Evolutionary conservation across 179 eudicot genomes (phyloP).

Genomic region (Amaranthus tricolor): DNA sequence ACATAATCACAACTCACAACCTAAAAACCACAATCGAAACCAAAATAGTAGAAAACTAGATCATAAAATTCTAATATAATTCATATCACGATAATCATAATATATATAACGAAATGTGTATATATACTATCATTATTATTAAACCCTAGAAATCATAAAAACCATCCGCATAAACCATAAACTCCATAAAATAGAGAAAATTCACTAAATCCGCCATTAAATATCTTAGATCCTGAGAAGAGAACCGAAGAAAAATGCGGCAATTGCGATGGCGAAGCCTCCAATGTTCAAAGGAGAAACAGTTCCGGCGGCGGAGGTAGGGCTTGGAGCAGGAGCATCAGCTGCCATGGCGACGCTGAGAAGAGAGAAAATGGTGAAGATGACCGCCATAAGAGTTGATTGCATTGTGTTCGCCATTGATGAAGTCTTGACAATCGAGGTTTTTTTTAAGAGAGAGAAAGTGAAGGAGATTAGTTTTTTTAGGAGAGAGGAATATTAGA

Average conservation of each 20-base stretch:
- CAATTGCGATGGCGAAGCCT: slow-evolving; percentile 21
- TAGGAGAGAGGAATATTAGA: not conserved
- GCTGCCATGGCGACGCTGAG: slow-evolving; percentile 35
- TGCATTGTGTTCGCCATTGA: slow-evolving; percentile 37
- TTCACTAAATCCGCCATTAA: not conserved
- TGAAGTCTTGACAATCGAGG: not conserved
- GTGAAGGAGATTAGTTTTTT: not conserved
- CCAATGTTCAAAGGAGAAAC: slow-evolving; percentile 36
- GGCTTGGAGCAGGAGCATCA: slow-evolving; percentile 56
- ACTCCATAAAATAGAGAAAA: not conserved
- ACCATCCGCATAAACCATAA: not conserved
- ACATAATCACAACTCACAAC: not conserved
- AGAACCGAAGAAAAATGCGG: slow-evolving; percentile 40
- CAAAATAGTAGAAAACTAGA: not conserved
- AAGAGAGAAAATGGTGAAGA: slow-evolving; percentile 26
- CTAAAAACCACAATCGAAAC: not conserved
- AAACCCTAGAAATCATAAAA: not conserved
- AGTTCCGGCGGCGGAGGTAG: slow-evolving; percentile 36
- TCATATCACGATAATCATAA: not conserved
- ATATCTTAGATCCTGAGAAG: slow-evolving; percentile 37
- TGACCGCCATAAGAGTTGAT: slow-evolving; percentile 23
- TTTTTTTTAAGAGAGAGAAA: not conserved
- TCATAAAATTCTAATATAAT: not conserved
- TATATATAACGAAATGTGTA: not conserved
- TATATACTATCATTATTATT: not conserved